Evolutionary conservation across 495 filamentous ascomycete genomes (phyloP).

Genomic region (Aspergillus saccharolyticus): DNA sequence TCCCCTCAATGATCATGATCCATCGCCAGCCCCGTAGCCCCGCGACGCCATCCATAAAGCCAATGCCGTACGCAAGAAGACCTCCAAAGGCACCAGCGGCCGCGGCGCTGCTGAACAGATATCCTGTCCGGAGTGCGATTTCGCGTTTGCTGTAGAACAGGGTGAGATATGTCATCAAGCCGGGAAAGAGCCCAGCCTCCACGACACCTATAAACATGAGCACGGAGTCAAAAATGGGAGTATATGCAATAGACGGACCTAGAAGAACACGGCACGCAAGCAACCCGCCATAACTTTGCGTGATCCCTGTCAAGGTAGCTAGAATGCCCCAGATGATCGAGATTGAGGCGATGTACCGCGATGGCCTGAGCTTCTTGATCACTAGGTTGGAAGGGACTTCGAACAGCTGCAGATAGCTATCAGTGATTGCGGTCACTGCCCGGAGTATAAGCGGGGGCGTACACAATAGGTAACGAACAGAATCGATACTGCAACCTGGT

Average conservation of each 20-base stretch:
- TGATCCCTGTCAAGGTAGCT: slow-evolving; percentile 62
- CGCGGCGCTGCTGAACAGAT: slow-evolving; percentile 72
- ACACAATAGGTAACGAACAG: slow-evolving; percentile 67
- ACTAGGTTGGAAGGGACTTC: slow-evolving; percentile 62
- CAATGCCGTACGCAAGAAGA: slow-evolving; percentile 68
- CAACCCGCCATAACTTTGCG: slow-evolving; percentile 52
- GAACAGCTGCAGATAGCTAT: slow-evolving; percentile 26
- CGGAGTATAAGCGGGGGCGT: slow-evolving; percentile 14
- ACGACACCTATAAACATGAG: slow-evolving; percentile 30
- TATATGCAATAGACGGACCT: slow-evolving; percentile 21
- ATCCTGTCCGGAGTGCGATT: slow-evolving; percentile 67
- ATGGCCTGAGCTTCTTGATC: slow-evolving; percentile 74
- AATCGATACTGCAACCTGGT: slow-evolving; percentile 64
- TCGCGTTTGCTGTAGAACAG: slow-evolving; percentile 73
- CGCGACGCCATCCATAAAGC: slow-evolving; percentile 61
- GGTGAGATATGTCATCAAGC: slow-evolving; percentile 63
- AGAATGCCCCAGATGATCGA: slow-evolving; percentile 63
- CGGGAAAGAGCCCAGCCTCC: slow-evolving; percentile 51
- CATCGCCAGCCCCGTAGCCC: slow-evolving; percentile 55
- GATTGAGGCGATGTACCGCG: slow-evolving; percentile 63
- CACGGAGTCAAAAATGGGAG: not conserved
- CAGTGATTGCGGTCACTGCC: not conserved
- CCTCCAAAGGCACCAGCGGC: slow-evolving; percentile 74
- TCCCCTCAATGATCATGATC: slow-evolving; percentile 65
- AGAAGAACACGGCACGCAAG: slow-evolving; percentile 52